phyloP scores from a whole-genome alignment of 225 moss, liverwort and hornwort species.

The Physcomitrium patens region DNA sequence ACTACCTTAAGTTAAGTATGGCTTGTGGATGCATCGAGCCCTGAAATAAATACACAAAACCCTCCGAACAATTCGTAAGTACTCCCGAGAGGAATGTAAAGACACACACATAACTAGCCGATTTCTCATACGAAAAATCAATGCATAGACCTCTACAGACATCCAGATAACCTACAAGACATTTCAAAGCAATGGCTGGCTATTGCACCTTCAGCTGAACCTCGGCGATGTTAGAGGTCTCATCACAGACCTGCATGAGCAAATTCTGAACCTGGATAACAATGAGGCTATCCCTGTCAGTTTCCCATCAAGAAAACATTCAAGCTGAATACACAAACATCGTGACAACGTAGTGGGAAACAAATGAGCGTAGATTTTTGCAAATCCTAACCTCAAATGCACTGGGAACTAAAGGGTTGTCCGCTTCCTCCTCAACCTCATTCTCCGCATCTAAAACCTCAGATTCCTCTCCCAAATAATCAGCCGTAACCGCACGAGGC shows the following conservation, averaged over 20 bases:
- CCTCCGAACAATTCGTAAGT: neutral
- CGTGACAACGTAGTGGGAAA: neutral
- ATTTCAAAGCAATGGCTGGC: no score
- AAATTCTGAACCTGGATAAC: conserved; percentile 18
- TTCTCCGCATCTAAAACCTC: neutral
- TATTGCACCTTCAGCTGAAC: conserved; percentile 26
- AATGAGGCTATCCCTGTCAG: neutral
- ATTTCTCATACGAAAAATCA: conserved; percentile 4
- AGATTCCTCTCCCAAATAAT: neutral
- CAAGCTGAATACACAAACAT: neutral
- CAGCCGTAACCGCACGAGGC: neutral
- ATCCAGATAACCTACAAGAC: no score
- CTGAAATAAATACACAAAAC: neutral
- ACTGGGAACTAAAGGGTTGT: conserved; percentile 22
- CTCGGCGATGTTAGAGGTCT: conserved; percentile 28
- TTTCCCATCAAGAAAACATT: neutral
- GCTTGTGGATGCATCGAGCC: neutral
- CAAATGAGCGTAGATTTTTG: neutral
- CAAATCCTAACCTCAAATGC: conserved; percentile 11
- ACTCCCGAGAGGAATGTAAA: neutral
- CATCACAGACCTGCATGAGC: conserved; percentile 29
- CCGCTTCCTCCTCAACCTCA: conserved; percentile 7
- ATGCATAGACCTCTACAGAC: no score
- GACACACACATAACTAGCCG: neutral
- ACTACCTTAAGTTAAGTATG: neutral